phyloP scores from a whole-genome alignment of 2,329 filamentous ascomycete genomes.

The Pochonia chlamydosporia region DNA sequence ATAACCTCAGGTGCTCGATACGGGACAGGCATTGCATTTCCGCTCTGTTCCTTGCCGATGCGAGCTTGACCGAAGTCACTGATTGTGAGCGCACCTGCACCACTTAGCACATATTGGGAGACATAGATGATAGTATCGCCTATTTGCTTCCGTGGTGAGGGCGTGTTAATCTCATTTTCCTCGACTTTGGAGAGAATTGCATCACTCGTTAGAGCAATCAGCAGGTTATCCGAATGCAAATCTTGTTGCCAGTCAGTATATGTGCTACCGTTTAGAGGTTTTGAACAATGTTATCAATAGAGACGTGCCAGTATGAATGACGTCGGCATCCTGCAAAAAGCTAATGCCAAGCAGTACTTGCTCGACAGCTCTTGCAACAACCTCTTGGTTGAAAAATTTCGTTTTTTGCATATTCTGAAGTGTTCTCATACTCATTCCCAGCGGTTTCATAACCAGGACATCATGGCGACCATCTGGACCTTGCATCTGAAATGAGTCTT shows the following conservation, averaged over 20 bases:
- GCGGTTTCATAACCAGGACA: constrained; percentile 25
- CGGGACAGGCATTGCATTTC: constrained; percentile 18
- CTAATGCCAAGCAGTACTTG: constrained; percentile 16
- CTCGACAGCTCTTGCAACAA: constrained; percentile 16
- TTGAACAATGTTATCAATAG: not conserved
- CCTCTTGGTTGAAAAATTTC: constrained; percentile 16
- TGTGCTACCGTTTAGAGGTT: not conserved
- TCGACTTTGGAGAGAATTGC: constrained; percentile 23
- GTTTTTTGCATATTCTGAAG: constrained; percentile 21
- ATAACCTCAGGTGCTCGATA: constrained; percentile 30
- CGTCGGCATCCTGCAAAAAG: constrained; percentile 16
- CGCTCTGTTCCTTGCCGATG: constrained; percentile 14
- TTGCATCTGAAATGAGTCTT: constrained; percentile 26
- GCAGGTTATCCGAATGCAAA: constrained; percentile 27
- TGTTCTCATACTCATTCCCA: constrained; percentile 29
- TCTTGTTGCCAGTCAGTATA: constrained; percentile 15
- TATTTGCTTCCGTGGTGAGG: constrained; percentile 22
- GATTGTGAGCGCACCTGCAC: constrained; percentile 22
- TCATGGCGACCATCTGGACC: constrained; percentile 25
- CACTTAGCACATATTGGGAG: constrained; percentile 24
- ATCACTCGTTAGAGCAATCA: constrained; percentile 24
- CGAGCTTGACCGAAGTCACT: constrained; percentile 30
- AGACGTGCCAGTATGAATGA: constrained; percentile 20
- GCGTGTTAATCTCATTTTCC: constrained; percentile 20
- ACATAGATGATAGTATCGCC: constrained; percentile 20